These are phyloP conservation scores for Chaetomium sp. DNA, from an alignment of 2,329 filamentous ascomycete species.

Conservation along the genomic window DNA sequence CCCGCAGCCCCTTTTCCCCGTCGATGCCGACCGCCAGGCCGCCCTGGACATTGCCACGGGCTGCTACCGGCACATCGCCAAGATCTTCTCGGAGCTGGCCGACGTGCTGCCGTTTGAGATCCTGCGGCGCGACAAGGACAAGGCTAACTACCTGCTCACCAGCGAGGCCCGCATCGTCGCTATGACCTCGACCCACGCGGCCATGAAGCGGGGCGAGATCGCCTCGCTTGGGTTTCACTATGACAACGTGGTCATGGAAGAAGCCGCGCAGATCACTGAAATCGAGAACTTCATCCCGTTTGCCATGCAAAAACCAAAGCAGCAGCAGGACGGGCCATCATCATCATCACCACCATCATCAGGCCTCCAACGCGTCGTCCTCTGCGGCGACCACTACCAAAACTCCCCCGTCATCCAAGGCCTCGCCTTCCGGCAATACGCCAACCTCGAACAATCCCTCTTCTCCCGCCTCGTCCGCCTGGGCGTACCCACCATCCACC, in stretches of 20 bases:
- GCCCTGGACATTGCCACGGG: conserved; percentile 71
- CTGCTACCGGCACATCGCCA: conserved; percentile 81
- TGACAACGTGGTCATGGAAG: conserved; percentile 97
- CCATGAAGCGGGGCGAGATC: conserved; percentile 88
- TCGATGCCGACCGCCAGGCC: conserved; percentile 56
- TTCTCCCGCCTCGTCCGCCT: conserved; percentile 87
- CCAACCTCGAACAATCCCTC: conserved; percentile 91
- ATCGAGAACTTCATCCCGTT: conserved; percentile 95
- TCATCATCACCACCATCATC: conserved; percentile 30
- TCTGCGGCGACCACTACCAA: conserved; percentile 93
- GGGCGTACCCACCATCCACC: conserved; percentile 81
- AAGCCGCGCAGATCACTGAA: conserved; percentile 96
- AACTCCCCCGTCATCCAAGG: conserved; percentile 96
- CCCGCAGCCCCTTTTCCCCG: conserved; percentile 76
- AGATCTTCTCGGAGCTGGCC: conserved; percentile 85
- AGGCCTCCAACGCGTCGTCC: conserved; percentile 76
- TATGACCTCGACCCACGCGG: conserved; percentile 97
- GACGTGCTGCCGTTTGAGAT: conserved; percentile 96
- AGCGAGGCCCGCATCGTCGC: conserved; percentile 97
- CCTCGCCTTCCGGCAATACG: conserved; percentile 86
- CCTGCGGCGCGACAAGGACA: conserved; percentile 78
- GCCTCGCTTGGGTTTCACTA: conserved; percentile 90
- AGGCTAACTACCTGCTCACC: conserved; percentile 89
- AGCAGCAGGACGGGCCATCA: conserved; percentile 44
- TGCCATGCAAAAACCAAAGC: conserved; percentile 76